Evolutionary conservation across 495 filamentous ascomycete genomes (phyloP).

Genomic region (Talaromyces wortmannii): DNA sequence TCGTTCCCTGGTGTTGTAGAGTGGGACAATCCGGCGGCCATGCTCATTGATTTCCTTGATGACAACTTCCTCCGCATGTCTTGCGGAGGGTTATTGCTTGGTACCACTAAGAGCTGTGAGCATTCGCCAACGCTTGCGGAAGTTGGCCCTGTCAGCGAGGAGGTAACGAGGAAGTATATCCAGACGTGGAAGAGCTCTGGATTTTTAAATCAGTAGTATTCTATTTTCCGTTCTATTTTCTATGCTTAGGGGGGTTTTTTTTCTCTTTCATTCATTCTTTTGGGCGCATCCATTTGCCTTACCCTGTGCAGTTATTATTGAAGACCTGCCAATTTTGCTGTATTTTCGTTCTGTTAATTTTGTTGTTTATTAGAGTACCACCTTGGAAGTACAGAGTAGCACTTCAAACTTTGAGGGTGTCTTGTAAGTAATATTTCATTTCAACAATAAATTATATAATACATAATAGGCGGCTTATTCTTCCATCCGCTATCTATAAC

Average conservation of each 20-base stretch:
- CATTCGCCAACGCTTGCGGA: constrained; percentile 32
- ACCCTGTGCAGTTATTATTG: not conserved
- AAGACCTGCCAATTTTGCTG: too few species aligned
- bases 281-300: not conserved
- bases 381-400: too few species aligned
- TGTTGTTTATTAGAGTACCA: too few species aligned
- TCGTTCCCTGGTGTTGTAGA: constrained; percentile 12
- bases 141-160: constrained; percentile 28
- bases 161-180: constrained; percentile 32
- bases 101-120: constrained; percentile 25
- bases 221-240: not conserved
- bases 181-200: constrained; percentile 30
- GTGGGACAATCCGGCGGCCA: constrained; percentile 38
- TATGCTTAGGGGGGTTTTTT: not conserved
- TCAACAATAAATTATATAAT: too few species aligned
- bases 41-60: constrained; percentile 43
- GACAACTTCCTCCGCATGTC: constrained; percentile 44
- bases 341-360: too few species aligned
- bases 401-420: too few species aligned
- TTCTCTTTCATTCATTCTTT: not conserved
- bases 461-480: too few species aligned
- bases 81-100: constrained; percentile 43
- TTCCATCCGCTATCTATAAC: too few species aligned
- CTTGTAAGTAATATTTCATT: too few species aligned
- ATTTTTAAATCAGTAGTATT: constrained; percentile 10